Base-by-base conservation (phyloP, 768 basidiomycete species). In the Lactarius pseudohatsudake region DNA sequence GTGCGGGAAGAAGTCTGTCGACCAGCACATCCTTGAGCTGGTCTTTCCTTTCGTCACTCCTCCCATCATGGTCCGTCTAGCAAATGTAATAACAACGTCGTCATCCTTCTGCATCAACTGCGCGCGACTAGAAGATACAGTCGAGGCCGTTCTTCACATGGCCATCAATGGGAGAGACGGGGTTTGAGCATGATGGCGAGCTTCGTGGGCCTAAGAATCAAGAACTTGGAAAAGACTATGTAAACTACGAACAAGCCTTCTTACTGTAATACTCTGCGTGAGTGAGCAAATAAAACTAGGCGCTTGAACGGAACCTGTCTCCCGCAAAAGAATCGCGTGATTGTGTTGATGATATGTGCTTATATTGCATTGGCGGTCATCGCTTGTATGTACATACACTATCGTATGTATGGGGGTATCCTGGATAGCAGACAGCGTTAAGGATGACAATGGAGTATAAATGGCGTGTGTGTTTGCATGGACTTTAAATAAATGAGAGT, bases 41-140 rank as follows among this genome's bases (percentile, higher is more conserved):
- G 28, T 96, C 96, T 76, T 96, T 98, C 96, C 96, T 76, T 96
- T 98, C 82, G 86, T 92, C 41, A 90, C 89, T 72, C 81, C 86
- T 30, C 93, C 92, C 69, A 94, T 82, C n/a, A 93, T 86, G n/a
- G 92, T 95, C 59, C 95, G 86, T 75, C 90, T 89, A 15, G 92
- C 93, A 71, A 91, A 92, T 2, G 91, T 92, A 66, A 97, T 88
- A 68, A 96, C 91, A 76, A 96, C 91, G 76, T 96, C 94, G 68
- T 92, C 85, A 0, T 88, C 84, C 81, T 86, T 90, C 75, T 88
- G 81, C 36, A 92, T 79, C 57, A 92, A 74, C 9, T 80, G 79
- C 40, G 81, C 67, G 38, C 84, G 79, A 13, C 87, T 86, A 26
- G 70, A 73, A 28, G 73, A 67, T 28, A 75, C 70, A 64, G 82